Evolutionary conservation across 2,329 filamentous ascomycete species (phyloP).

Genomic region (Epichloe typhina): DNA sequence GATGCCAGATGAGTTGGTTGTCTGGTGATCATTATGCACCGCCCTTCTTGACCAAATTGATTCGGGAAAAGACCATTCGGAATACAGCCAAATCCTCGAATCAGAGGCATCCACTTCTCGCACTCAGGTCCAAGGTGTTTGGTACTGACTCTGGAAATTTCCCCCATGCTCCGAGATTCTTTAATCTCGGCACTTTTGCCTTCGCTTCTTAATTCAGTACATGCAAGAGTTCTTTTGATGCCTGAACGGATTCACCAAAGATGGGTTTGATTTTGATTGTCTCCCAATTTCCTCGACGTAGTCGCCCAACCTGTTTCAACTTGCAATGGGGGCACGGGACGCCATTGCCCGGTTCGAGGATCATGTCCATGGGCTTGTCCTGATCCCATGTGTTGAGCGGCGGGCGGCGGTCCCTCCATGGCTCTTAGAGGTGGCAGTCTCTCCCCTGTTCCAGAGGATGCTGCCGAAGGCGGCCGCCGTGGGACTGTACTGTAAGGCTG

Average conservation of each 20-base stretch:
- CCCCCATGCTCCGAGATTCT: neutral
- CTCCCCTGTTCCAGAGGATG: constrained; percentile 26
- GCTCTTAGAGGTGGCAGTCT: constrained; percentile 34
- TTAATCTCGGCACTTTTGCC: neutral
- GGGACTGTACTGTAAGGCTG: constrained; percentile 22
- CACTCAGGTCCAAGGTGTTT: no score
- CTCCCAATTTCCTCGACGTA: constrained; percentile 12
- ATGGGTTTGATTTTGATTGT: constrained; percentile 8
- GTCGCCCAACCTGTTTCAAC: constrained; percentile 26
- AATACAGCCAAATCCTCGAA: neutral
- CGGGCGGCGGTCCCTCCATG: constrained; percentile 25
- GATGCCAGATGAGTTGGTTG: no score
- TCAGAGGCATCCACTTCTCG: no score
- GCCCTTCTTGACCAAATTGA: neutral
- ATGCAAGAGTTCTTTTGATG: neutral
- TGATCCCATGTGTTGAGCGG: constrained; percentile 8
- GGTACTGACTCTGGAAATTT: neutral
- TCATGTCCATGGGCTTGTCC: constrained; percentile 23
- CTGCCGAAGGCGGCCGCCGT: constrained; percentile 24
- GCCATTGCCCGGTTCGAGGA: constrained; percentile 23
- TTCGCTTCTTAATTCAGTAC: neutral
- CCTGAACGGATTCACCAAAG: constrained; percentile 1
- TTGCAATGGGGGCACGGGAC: constrained; percentile 17
- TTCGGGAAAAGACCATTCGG: neutral
- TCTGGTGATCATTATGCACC: neutral